Evolutionary conservation across 371 early-diverging fungal species (phyloP).

Genomic region (Zychaea mexicana): DNA sequence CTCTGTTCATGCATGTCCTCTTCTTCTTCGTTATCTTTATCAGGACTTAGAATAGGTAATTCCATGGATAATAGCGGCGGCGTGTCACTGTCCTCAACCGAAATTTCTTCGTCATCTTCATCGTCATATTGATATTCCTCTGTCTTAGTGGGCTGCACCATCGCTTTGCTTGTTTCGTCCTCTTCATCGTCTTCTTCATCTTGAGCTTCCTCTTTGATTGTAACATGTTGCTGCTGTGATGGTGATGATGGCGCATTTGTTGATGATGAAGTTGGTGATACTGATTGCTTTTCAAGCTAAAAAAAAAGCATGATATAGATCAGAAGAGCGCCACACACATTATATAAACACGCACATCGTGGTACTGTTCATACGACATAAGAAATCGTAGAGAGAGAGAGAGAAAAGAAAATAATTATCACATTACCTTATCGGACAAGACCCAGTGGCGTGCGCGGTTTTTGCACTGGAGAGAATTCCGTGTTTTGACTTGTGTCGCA

Average conservation of each 20-base stretch:
- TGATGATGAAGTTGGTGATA: not conserved
- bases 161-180: conserved; percentile 20
- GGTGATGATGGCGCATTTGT: not conserved
- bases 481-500: conserved; percentile 52
- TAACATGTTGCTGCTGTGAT: not conserved
- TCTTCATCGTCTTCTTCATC: conserved; percentile 15
- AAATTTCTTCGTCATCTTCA: conserved; percentile 47
- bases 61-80: not conserved
- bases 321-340: no score
- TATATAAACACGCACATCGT: not conserved
- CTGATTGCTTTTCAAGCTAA: conserved; percentile 9
- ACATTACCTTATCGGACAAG: conserved; percentile 35
- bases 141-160: conserved; percentile 1
- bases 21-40: not conserved
- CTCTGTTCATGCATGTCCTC: not conserved
- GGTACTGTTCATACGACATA: not conserved
- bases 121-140: no score
- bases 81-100: conserved; percentile 15
- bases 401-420: not conserved
- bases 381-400: no score
- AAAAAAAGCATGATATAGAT: not conserved
- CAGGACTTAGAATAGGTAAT: not conserved
- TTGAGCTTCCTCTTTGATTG: not conserved
- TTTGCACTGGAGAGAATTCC: conserved; percentile 69
- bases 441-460: conserved; percentile 68